Conservation (phyloP, 2,329 filamentous ascomycete genomes). For the Talaromyces sp. region DNA sequence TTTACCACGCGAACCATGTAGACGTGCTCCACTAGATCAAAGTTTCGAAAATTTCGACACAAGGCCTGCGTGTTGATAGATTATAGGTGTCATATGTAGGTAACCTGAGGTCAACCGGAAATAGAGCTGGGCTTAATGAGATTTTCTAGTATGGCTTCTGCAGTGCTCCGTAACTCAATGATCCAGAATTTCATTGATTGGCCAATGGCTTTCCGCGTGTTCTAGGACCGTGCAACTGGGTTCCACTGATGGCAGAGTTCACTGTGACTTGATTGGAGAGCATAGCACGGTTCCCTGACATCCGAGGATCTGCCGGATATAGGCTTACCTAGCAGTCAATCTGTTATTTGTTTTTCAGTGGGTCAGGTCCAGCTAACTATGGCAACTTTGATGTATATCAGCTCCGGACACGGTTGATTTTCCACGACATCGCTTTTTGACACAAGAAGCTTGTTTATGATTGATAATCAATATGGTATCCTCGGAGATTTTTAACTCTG, state of each 20-base stretch:
- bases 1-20: background rate
- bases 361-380: background rate
- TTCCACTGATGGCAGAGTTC: background rate
- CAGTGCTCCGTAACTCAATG: background rate
- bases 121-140: background rate
- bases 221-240: background rate
- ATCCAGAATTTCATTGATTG: background rate
- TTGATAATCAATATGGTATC: background rate
- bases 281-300: background rate
- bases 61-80: background rate
- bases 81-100: background rate
- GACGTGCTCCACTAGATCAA: background rate
- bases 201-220: background rate
- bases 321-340: background rate
- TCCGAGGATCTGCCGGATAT: background rate
- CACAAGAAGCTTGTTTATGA: background rate
- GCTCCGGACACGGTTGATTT: background rate
- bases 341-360: background rate
- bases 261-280: background rate
- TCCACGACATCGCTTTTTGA: background rate
- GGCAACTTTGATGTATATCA: background rate
- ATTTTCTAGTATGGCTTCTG: background rate
- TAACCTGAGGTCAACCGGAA: background rate
- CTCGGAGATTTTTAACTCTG: background rate
- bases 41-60: background rate